These are phyloP conservation scores for Senna tora DNA, from an alignment of 306 rosid species.

Conservation along the genomic window DNA sequence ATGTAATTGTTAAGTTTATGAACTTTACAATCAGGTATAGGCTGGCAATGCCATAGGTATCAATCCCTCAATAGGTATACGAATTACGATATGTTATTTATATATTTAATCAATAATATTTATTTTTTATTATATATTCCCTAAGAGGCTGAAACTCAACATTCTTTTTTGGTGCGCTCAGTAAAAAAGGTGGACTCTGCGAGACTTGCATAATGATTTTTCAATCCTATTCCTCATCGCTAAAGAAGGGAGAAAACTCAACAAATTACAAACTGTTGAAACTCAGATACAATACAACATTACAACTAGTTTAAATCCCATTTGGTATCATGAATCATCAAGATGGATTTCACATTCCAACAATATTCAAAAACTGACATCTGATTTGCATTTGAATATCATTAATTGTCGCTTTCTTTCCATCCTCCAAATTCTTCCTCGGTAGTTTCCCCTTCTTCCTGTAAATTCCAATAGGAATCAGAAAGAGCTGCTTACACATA, in stretches of 20 bases:
- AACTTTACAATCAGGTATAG: no score
- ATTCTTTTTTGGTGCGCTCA: no score
- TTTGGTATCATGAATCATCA: background rate
- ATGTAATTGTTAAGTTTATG: no score
- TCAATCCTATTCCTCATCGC: background rate
- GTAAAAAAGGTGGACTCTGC: no score
- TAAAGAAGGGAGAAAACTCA: background rate
- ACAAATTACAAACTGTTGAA: background rate
- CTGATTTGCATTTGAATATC: background rate
- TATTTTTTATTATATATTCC: no score
- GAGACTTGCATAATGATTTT: no score
- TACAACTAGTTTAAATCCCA: background rate
- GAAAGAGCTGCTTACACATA: background rate
- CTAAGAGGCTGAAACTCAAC: no score
- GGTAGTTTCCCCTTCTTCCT: conserved; percentile 52
- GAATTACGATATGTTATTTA: no score
- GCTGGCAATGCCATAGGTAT: no score
- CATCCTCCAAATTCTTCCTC: conserved; percentile 71
- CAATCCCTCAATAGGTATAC: no score
- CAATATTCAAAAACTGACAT: background rate
- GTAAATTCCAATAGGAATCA: conserved; percentile 34
- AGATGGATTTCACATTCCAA: background rate
- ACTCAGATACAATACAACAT: background rate
- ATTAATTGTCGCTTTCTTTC: conserved; percentile 53
- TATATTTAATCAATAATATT: no score